phyloP scores from a whole-genome alignment of 352 stramenopile species.

The Globisporangium apiculatum region DNA sequence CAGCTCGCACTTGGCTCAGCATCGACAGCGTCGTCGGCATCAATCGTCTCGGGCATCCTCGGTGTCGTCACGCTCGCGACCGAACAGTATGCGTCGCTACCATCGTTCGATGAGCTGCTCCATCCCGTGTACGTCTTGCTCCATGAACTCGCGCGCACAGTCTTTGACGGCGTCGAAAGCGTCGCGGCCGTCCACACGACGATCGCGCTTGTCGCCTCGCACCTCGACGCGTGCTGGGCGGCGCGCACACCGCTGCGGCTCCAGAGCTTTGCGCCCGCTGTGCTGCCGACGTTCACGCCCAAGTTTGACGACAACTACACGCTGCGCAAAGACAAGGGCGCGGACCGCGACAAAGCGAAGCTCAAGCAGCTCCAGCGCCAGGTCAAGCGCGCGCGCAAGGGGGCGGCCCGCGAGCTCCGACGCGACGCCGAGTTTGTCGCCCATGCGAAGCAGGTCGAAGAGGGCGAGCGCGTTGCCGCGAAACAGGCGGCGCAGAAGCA shows the following conservation, averaged over 20 bases:
- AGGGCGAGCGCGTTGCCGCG: constrained; percentile 53
- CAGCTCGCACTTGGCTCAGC: constrained; percentile 28
- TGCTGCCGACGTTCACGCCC: constrained; percentile 79
- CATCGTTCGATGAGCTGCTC: constrained; percentile 74
- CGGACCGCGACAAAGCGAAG: constrained; percentile 74
- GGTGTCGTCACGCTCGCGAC: constrained; percentile 34
- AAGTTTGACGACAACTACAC: constrained; percentile 91
- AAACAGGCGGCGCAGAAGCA: constrained; percentile 92
- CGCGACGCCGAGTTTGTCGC: constrained; percentile 93
- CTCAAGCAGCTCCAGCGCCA: constrained; percentile 91
- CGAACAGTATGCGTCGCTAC: constrained; percentile 50
- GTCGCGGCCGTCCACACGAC: constrained; percentile 29
- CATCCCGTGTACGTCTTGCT: constrained; percentile 64
- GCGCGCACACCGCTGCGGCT: constrained; percentile 57
- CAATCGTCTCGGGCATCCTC: constrained; percentile 43
- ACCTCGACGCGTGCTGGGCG: constrained; percentile 37
- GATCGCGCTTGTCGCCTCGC: constrained; percentile 41
- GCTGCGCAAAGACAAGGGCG: constrained; percentile 87
- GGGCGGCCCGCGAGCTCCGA: constrained; percentile 91
- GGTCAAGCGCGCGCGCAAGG: constrained; percentile 96
- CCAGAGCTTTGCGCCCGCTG: constrained; percentile 61
- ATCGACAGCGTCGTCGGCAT: constrained; percentile 33
- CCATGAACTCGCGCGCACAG: constrained; percentile 42
- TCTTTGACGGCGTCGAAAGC: constrained; percentile 16
- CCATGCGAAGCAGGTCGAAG: constrained; percentile 88